Base-by-base conservation (phyloP, 1,284 basidiomycete species). In the Wallemia mellicola region DNA sequence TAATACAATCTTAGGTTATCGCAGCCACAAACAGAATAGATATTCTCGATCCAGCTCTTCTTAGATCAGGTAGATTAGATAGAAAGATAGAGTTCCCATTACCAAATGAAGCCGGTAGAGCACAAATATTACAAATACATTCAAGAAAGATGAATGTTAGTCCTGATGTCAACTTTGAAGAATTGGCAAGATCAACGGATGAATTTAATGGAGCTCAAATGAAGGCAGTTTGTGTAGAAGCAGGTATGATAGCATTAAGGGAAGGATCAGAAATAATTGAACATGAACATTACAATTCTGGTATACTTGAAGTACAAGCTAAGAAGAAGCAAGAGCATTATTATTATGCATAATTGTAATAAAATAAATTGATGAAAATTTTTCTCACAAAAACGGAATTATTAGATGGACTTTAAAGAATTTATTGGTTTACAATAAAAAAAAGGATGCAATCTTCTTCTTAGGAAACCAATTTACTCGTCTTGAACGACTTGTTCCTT, bases 1-100 rank as follows among this genome's bases (percentile, higher is more conserved):
- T n/a, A n/a, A n/a, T n/a, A n/a, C n/a, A n/a, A n/a, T n/a, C n/a
- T n/a, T n/a, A n/a, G n/a, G n/a, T n/a, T n/a, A 96, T 99, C 64
- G 92, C 92, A 17, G 92, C 92, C 1, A 98, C 92, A 28, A 98
- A 98, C 73, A 80, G 92, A 69, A 99, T 98, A 66, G 92, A 99
- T 72, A 96, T 96, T 62, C 81, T 99, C 56, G 82, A 85, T 67
- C 81, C 82, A 1, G 82, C 82, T 0, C 72, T 85, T 11, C 76
- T 85, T 24, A 77, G 82, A 61, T 83, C 81, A 17, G 82, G 82
- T 59, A 77, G 82, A 64, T 72, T 85, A 59, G 82, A 85, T 68
- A 71, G 82, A 61, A 85, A 85, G 72, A 83, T 85, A 64, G 82
- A 85, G 67, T 85, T 85, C 73, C 81, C 81, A 1, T 71, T 85